Base-by-base conservation (phyloP, 1,284 basidiomycete species). In the Sphaerobolus stellatus region DNA sequence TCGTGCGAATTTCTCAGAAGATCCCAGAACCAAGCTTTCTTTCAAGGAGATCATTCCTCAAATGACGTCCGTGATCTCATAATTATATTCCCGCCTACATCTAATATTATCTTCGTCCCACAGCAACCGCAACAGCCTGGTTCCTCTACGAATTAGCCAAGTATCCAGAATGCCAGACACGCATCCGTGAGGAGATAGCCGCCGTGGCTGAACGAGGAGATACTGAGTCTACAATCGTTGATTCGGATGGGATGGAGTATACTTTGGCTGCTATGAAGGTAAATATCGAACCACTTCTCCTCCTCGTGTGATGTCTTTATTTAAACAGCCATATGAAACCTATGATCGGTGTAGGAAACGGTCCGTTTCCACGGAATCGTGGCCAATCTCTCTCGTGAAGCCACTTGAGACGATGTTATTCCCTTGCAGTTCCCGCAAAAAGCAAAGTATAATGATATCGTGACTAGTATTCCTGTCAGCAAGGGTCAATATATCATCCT, bases 201-300 rank as follows among this genome's bases (percentile, higher is more conserved):
- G 56, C 56, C 16, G 62, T 79, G 4, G 66, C 65, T 48, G 66
- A 65, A 36, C 70, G 75, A 22, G n/a, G n/a, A n/a, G n/a, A n/a
- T n/a, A n/a, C n/a, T n/a, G 76, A 75, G 34, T 76, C 79, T 60
- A 72, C 72, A 11, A 57, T 70, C 11, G 59, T 66, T n/a, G 79
- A 83, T 60, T 70, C 80, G 43, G 80, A 83, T 36, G 56, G 65
- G 40, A 83, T 85, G 77, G 72, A 75, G 6, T 81, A 78, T 52
- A 61, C 77, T 25, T 70, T 69, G 20, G 82, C 82, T 3, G 70
- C 79, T 22, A n/a, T n/a, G n/a, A n/a, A n/a, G n/a, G n/a, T n/a
- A n/a, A n/a, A n/a, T n/a, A n/a, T n/a, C n/a, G n/a, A n/a, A n/a
- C n/a, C n/a, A n/a, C n/a, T n/a, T n/a, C n/a, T n/a, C n/a, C n/a